Evolutionary conservation across 2,329 filamentous ascomycete species (phyloP).

Genomic region (Moelleriella libera): DNA sequence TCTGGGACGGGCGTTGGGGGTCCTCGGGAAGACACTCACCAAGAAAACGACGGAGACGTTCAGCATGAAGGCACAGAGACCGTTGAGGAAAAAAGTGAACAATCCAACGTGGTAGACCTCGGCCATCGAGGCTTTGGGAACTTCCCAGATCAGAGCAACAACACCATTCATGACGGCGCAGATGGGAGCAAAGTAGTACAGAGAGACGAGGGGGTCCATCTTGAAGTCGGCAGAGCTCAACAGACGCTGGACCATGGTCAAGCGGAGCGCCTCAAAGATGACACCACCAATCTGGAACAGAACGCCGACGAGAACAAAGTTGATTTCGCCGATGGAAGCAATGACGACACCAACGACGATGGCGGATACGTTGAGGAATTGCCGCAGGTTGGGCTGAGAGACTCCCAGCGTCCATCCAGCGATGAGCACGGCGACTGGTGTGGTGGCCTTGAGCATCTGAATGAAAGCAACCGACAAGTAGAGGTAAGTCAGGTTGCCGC

Average conservation of each 20-base stretch:
- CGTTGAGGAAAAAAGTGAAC: slow-evolving; percentile 60
- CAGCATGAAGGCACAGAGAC: slow-evolving; percentile 63
- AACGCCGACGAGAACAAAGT: slow-evolving; percentile 73
- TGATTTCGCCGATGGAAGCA: slow-evolving; percentile 89
- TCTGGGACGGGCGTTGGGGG: not conserved
- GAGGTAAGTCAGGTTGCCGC: slow-evolving; percentile 88
- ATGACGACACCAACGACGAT: slow-evolving; percentile 93
- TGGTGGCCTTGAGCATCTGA: slow-evolving; percentile 98
- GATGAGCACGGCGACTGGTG: slow-evolving; percentile 81
- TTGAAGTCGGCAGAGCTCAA: slow-evolving; percentile 76
- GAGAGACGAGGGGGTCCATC: slow-evolving; percentile 80
- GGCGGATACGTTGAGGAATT: slow-evolving; percentile 82
- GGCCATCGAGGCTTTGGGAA: slow-evolving; percentile 52
- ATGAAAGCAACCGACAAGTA: slow-evolving; percentile 95
- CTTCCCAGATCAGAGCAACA: slow-evolving; percentile 59
- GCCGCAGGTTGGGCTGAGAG: slow-evolving; percentile 69
- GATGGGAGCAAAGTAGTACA: slow-evolving; percentile 81
- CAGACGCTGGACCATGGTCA: slow-evolving; percentile 74
- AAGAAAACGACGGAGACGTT: slow-evolving; percentile 80
- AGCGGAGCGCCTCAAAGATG: slow-evolving; percentile 66
- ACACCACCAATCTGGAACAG: slow-evolving; percentile 68
- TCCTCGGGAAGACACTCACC: slow-evolving; percentile 29
- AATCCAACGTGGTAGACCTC: slow-evolving; percentile 64
- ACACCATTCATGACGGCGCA: slow-evolving; percentile 71
- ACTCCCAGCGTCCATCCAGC: slow-evolving; percentile 82